A percentile compares a stretch with the other conserved stretches of the same genome.
Evolutionary conservation across 148 eudicot genomes (phyloP).

Genomic region (Persicaria maculosa): DNA sequence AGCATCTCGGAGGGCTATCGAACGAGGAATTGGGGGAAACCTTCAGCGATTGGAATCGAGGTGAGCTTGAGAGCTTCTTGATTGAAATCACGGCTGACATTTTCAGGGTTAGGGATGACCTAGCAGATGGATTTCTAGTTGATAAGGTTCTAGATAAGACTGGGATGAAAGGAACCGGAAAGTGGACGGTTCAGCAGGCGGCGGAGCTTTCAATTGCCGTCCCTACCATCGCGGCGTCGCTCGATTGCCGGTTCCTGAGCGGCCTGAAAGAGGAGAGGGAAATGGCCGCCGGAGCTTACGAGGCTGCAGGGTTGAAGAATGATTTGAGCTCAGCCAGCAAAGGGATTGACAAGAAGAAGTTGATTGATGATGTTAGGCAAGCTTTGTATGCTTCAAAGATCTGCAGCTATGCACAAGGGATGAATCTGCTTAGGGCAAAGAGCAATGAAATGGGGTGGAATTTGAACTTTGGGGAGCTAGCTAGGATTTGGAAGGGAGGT

Average conservation of each 20-base stretch:
- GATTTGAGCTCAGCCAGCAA: conserved; percentile 31
- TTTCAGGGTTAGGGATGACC: conserved; percentile 58
- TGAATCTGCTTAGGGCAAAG: conserved; percentile 74
- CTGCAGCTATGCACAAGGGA: conserved; percentile 85
- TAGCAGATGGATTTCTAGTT: conserved; percentile 53
- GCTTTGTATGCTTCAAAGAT: conserved; percentile 79
- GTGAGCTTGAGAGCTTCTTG: conserved; percentile 81
- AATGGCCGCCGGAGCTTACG: conserved; percentile 41
- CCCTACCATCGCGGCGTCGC: conserved; percentile 73
- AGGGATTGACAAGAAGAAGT: conserved; percentile 58
- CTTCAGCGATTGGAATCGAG: conserved; percentile 67
- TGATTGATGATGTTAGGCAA: conserved; percentile 86
- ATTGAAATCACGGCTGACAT: conserved; percentile 78
- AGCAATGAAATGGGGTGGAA: conserved; percentile 66
- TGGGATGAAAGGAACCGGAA: conserved; percentile 92
- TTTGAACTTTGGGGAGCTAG: conserved; percentile 72
- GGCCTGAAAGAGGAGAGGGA: conserved; percentile 81
- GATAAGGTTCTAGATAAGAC: conserved; percentile 86
- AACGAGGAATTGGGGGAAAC: conserved; percentile 60
- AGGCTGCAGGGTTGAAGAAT: conserved; percentile 62
- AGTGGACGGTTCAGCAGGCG: conserved; percentile 94
- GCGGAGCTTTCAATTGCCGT: conserved; percentile 80
- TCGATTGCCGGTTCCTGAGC: conserved; percentile 70
- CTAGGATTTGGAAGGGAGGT: conserved; percentile 90
- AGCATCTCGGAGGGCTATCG: conserved; percentile 49